Percentiles rank a stretch among this genome's conserved stretches.
phyloP scores from a whole-genome alignment of 306 rosid species.

The Carpinus viminea region DNA sequence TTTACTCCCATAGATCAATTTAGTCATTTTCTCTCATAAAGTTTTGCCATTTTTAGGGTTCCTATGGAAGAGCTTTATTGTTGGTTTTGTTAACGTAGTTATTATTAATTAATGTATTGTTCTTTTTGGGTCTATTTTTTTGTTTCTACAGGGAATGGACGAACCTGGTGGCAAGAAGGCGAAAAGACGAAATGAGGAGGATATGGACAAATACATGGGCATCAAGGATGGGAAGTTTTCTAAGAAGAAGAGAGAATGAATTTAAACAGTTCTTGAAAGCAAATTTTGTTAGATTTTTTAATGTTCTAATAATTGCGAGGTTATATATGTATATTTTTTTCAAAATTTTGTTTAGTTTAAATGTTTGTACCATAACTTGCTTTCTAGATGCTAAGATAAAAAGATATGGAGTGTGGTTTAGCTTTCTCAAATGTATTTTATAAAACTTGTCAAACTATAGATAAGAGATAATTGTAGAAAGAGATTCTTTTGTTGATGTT shows the following conservation, averaged over 20 bases:
- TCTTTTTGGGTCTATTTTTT: constrained; percentile 6
- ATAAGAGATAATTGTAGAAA: no score
- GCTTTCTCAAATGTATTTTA: no score
- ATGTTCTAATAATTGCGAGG: no score
- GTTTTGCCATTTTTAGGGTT: not conserved
- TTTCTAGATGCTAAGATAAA: no score
- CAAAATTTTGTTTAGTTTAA: not conserved
- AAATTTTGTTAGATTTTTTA: not conserved
- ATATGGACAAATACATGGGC: constrained; percentile 54
- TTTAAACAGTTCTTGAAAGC: not conserved
- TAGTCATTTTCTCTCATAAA: not conserved
- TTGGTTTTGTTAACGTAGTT: not conserved
- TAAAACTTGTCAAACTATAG: no score
- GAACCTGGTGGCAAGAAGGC: constrained; percentile 53
- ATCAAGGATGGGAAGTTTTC: constrained; percentile 49
- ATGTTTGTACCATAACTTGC: no score
- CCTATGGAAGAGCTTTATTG: not conserved
- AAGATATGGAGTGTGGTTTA: no score
- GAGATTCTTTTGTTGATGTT: no score
- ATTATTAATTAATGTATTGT: not conserved
- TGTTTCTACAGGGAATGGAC: constrained; percentile 57
- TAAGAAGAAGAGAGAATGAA: constrained; percentile 45
- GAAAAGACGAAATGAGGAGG: constrained; percentile 52
- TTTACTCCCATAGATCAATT: not conserved
- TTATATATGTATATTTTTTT: no score